Evolutionary conservation across 129 eudicot species (phyloP).

Genomic region (Escallonia herrerae): DNA sequence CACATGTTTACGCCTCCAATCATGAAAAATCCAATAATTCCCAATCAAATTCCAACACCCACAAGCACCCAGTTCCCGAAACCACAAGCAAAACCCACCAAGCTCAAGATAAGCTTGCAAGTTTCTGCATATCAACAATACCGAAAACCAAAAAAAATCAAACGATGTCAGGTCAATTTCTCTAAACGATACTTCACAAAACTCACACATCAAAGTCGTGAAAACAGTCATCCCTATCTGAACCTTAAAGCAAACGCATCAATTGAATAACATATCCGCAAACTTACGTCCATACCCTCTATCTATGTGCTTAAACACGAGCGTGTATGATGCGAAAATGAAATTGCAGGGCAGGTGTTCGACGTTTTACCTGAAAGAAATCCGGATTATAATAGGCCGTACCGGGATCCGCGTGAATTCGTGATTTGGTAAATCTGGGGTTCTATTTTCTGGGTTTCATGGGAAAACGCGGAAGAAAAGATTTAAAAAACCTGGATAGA

Average conservation of each 20-base stretch:
- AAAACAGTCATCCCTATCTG: conserved; percentile 10
- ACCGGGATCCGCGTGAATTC: no score
- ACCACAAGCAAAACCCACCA: conserved; percentile 7
- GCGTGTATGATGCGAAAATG: not conserved
- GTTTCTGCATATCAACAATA: not conserved
- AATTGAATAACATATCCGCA: not conserved
- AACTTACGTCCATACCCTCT: not conserved
- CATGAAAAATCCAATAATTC: not conserved
- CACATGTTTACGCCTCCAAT: not conserved
- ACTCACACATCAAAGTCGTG: conserved; percentile 20
- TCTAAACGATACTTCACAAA: conserved; percentile 5
- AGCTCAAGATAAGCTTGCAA: not conserved
- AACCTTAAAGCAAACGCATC: conserved; percentile 39
- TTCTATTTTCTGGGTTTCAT: no score
- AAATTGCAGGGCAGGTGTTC: conserved; percentile 13
- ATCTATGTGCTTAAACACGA: not conserved
- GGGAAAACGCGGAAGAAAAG: no score
- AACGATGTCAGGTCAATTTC: conserved; percentile 11
- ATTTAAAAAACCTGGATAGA: no score
- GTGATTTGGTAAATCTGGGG: no score
- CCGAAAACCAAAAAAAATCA: not conserved
- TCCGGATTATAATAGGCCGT: not conserved
- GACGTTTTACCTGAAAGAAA: conserved; percentile 29
- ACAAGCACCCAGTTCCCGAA: not conserved
- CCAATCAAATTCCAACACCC: not conserved